Base-by-base conservation (phyloP, 2,329 filamentous ascomycete species). In the Cryphonectria carpinicola region DNA sequence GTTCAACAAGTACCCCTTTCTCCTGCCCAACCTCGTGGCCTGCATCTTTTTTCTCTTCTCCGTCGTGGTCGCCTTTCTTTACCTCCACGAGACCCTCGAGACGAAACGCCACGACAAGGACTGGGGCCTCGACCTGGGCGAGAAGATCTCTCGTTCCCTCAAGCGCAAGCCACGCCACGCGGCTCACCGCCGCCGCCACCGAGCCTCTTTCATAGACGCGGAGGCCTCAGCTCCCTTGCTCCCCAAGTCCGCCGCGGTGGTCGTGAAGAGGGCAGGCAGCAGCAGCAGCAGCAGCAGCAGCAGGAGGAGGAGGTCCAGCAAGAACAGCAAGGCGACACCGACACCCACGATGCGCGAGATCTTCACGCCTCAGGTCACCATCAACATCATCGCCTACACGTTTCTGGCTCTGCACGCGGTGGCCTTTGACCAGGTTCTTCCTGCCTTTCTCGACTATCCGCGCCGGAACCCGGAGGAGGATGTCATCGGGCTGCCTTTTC, bases 391-490 rank as follows among this genome's bases (percentile, higher is more conserved):
- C 1, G 87, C 91, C 0, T 98, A 98, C 80, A 92, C 92, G 1
- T 85, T 96, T 65, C 85, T 98, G 25, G 92, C 94, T 0, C 86
- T 97, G 65, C 94, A 97, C 80, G 90, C 89, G 0, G 89, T 97
- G 54, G 90, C 93, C 0, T 98, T 90, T 77, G 95, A 98, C 80
- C 94, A 97, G 77, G 85, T 95, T 2, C 87, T 98, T 1, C 93
- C 94, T 3, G 93, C 98, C 0, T 97, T 97, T 79, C 87, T 98
- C 76, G 93, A 97, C 80, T 92, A 93, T 74, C 91, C 92, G 0
- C 81, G 80, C 0, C 85, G 90, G 75, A 77, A 85, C 5, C 80
- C 84, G 5, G 80, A 87, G 46, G 81, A 87, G 63, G 86, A 88
- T 70, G 89, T 89, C 76, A 88, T 85, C 0, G 82, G 84, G 1